Evolutionary conservation across 1,284 basidiomycete species (phyloP).

Genomic region (Apiotrichum sp.): DNA sequence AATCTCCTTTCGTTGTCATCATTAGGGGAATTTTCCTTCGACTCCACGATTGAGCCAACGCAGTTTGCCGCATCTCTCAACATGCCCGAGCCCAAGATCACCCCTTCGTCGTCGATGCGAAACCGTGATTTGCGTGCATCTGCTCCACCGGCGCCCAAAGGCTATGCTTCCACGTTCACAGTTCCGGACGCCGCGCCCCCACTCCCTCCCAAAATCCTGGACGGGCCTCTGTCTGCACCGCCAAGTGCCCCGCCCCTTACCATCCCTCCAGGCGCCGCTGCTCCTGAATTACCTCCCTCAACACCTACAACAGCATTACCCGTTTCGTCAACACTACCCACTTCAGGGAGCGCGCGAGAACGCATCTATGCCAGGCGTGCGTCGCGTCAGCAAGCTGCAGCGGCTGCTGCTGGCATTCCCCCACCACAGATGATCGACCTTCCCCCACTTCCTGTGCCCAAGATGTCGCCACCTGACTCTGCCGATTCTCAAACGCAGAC

Average conservation of each 20-base stretch:
- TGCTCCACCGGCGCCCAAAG: conserved; percentile 18
- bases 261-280: too few species aligned
- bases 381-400: conserved; percentile 16
- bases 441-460: conserved; percentile 6
- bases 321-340: not conserved
- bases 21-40: conserved; percentile 37
- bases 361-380: conserved; percentile 37
- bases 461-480: conserved; percentile 27
- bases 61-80: conserved; percentile 29
- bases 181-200: conserved; percentile 7
- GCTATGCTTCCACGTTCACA: conserved; percentile 3
- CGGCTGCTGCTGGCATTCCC: conserved; percentile 1
- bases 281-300: not conserved
- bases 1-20: conserved; percentile 22
- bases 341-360: conserved; percentile 36
- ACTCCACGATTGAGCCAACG: conserved; percentile 33
- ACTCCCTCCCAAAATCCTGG: not conserved
- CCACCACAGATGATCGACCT: conserved; percentile 10
- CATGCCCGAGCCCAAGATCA: conserved; percentile 19
- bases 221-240: not conserved
- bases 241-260: not conserved
- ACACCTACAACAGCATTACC: not conserved
- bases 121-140: conserved; percentile 14
- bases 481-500: conserved; percentile 28
- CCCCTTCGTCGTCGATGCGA: conserved; percentile 9